Percentiles rank a stretch among this genome's conserved stretches.
phyloP scores from a whole-genome alignment of 257 asterid genomes.

The Echium plantagineum region DNA sequence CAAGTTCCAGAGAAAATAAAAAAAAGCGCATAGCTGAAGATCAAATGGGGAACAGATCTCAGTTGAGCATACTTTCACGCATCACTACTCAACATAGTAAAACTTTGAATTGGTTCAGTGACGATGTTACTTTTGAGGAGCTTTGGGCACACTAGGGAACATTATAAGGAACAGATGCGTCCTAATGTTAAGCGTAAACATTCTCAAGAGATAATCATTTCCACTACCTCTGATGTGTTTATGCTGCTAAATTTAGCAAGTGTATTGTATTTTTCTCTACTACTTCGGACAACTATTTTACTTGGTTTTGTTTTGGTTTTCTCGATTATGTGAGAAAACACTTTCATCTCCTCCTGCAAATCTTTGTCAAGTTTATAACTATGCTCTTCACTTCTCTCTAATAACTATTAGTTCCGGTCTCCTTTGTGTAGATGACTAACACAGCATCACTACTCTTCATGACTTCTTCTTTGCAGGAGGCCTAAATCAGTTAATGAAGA shows the following conservation, averaged over 20 bases:
- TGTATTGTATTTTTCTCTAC: background rate
- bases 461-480: conserved; percentile 41
- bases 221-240: background rate
- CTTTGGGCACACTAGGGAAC: too few species aligned
- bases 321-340: background rate
- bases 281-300: background rate
- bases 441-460: background rate
- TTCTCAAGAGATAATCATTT: background rate
- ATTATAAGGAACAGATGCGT: too few species aligned
- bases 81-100: background rate
- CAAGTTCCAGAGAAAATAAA: too few species aligned
- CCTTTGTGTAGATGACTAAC: too few species aligned
- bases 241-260: background rate
- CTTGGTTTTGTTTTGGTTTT: background rate
- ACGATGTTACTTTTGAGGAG: background rate
- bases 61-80: background rate
- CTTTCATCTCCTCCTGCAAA: background rate
- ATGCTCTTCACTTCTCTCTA: too few species aligned
- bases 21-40: background rate
- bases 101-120: background rate
- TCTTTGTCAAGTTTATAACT: background rate
- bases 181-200: background rate
- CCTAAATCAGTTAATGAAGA: conserved; percentile 57
- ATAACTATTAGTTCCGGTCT: background rate
- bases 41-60: background rate